These are phyloP conservation scores for Simmondsia chinensis DNA, from an alignment of 148 eudicot genomes.

Conservation along the genomic window DNA sequence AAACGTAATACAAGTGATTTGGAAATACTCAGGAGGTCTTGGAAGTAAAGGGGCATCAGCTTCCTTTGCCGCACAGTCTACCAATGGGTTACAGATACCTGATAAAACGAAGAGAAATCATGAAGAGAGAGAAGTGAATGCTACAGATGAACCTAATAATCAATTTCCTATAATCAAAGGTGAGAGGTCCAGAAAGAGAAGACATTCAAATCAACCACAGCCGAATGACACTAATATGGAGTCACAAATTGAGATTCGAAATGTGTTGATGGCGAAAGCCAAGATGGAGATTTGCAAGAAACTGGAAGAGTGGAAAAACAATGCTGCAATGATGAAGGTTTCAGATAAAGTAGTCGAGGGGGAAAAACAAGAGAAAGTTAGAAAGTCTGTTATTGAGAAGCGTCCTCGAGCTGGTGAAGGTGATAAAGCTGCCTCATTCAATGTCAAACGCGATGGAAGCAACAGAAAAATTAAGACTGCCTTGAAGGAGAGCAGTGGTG, in stretches of 20 bases:
- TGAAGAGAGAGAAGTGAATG: slow-evolving; percentile 12
- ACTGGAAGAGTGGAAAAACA: slow-evolving; percentile 24
- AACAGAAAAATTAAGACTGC: not conserved
- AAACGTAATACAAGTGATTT: not conserved
- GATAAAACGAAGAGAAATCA: slow-evolving; percentile 1
- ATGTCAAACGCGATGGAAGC: not conserved
- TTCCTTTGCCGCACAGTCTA: slow-evolving; percentile 12
- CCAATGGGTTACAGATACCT: slow-evolving; percentile 8
- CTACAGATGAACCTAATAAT: slow-evolving; percentile 20
- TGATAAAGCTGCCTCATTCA: slow-evolving; percentile 1
- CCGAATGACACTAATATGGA: slow-evolving; percentile 11
- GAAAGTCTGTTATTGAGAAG: slow-evolving; percentile 4
- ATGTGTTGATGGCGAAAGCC: slow-evolving; percentile 38
- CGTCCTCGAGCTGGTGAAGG: slow-evolving; percentile 6
- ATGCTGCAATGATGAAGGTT: slow-evolving; percentile 5
- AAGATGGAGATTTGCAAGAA: slow-evolving; percentile 32
- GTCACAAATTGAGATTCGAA: slow-evolving; percentile 31
- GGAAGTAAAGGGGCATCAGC: slow-evolving; percentile 9
- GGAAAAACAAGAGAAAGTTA: slow-evolving; percentile 6
- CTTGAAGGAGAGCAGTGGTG: slow-evolving; percentile 2
- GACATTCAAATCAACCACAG: slow-evolving; percentile 11
- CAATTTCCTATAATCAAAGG: slow-evolving; percentile 7
- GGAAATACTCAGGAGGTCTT: slow-evolving; percentile 9
- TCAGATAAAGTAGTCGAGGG: slow-evolving; percentile 7
- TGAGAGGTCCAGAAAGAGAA: slow-evolving; percentile 28